Conservation (phyloP, 768 basidiomycete genomes). For the Pholiota conissans region DNA sequence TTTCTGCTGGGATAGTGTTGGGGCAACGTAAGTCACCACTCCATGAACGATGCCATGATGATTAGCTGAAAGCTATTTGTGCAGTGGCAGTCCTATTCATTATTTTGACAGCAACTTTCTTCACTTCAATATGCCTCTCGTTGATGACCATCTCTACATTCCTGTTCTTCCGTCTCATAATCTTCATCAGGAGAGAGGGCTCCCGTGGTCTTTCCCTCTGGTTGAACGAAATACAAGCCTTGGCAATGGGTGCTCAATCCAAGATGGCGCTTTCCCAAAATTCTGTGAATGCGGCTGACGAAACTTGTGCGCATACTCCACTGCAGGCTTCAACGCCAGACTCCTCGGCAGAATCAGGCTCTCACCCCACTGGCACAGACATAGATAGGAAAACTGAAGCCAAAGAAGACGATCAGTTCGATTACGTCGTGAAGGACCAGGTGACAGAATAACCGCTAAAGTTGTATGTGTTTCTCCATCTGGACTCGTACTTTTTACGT, state of each 20-base stretch:
- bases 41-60: not conserved
- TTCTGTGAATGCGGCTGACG: not conserved
- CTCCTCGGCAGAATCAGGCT: not conserved
- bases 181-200: constrained; percentile 20
- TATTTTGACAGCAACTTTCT: constrained; percentile 19
- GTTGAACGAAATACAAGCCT: constrained; percentile 17
- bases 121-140: constrained; percentile 24
- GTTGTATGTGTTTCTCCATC: no score
- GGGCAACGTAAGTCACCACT: constrained; percentile 17
- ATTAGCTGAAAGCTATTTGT: not conserved
- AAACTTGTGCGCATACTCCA: not conserved
- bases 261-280: not conserved
- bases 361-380: not conserved
- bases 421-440: constrained; percentile 1
- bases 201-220: constrained; percentile 20
- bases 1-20: constrained; percentile 16
- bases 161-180: constrained; percentile 18
- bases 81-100: constrained; percentile 21
- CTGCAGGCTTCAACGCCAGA: not conserved
- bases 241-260: constrained; percentile 1
- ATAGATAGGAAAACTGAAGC: not conserved
- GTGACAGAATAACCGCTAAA: not conserved
- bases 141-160: constrained; percentile 17
- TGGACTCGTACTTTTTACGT: no score
- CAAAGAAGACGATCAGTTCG: not conserved